A percentile compares a stretch with the other conserved stretches of the same genome.
Conservation (phyloP, 75 land plant species). For the Isoetes taiwanensis region DNA sequence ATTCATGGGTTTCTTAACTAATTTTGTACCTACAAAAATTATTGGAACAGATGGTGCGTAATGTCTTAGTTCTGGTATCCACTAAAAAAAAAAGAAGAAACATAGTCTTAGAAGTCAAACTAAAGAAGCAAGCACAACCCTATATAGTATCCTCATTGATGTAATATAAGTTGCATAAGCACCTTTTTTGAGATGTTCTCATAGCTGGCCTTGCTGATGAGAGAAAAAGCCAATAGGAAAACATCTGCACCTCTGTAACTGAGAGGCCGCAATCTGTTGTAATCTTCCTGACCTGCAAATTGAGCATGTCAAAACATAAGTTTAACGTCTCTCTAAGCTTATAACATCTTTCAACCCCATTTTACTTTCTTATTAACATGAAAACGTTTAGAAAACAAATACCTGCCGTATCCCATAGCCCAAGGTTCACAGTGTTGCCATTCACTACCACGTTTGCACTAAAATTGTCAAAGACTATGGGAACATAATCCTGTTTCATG, state of each 20-base stretch:
- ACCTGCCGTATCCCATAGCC: constrained; percentile 5
- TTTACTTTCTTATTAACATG: too few species aligned
- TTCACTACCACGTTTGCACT: constrained; percentile 2
- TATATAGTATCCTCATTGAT: too few species aligned
- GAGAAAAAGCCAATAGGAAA: constrained; percentile 42
- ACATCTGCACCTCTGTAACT: constrained; percentile 49
- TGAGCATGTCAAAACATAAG: neutral
- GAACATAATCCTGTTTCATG: too few species aligned
- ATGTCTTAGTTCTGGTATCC: constrained; percentile 62
- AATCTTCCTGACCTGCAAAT: constrained; percentile 35
- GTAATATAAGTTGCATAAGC: too few species aligned
- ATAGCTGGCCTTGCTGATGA: constrained; percentile 54
- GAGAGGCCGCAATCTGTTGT: constrained; percentile 37
- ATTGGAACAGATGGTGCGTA: constrained; percentile 64
- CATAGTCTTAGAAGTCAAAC: neutral
- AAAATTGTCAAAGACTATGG: constrained; percentile 1
- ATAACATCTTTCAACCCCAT: too few species aligned
- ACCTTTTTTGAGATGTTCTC: constrained; percentile 57
- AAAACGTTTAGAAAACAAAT: too few species aligned
- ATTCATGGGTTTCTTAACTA: too few species aligned
- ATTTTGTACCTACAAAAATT: constrained; percentile 58
- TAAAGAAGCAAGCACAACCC: neutral
- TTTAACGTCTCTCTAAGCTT: too few species aligned
- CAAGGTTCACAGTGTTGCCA: constrained; percentile 5
- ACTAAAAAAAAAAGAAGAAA: constrained; percentile 17